These are phyloP conservation scores for Nigrospora osmanthi DNA, from an alignment of 2,329 filamentous ascomycete genomes.

Conservation along the genomic window DNA sequence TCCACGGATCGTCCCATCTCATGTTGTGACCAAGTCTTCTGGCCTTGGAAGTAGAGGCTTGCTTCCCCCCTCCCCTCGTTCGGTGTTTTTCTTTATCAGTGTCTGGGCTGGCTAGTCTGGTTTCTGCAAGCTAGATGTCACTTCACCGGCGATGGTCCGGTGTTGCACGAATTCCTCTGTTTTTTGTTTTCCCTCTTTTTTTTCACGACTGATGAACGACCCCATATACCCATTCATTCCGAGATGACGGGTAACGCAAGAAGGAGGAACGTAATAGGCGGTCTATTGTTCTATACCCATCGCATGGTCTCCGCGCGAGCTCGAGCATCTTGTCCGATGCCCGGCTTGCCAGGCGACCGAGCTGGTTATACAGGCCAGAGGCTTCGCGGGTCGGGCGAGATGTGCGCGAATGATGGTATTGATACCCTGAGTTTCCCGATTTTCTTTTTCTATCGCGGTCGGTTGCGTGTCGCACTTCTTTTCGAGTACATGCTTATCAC, in stretches of 20 bases:
- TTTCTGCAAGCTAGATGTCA: background rate
- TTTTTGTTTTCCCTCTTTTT: slow-evolving; percentile 10
- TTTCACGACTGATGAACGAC: slow-evolving; percentile 22
- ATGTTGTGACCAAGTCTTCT: background rate
- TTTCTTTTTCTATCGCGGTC: background rate
- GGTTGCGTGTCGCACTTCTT: background rate
- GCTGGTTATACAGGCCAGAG: slow-evolving; percentile 10
- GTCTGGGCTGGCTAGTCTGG: background rate
- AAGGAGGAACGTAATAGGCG: slow-evolving; percentile 9
- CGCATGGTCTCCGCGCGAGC: slow-evolving; percentile 2
- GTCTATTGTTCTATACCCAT: slow-evolving; percentile 9
- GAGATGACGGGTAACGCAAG: slow-evolving; percentile 24
- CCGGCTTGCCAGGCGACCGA: slow-evolving; percentile 3
- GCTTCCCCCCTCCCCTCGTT: background rate
- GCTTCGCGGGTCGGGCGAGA: slow-evolving; percentile 5
- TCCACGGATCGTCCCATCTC: slow-evolving; percentile 6
- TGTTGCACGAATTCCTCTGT: slow-evolving; percentile 4
- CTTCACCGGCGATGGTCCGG: background rate
- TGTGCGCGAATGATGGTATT: slow-evolving; percentile 11
- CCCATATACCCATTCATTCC: slow-evolving; percentile 24
- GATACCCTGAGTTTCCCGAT: slow-evolving; percentile 12
- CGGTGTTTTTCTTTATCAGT: background rate
- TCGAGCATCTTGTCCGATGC: background rate
- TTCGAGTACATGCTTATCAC: background rate
- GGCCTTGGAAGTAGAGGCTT: background rate